These are phyloP conservation scores for Malassezia obtusa DNA, from an alignment of 1,284 basidiomycete species.

Conservation along the genomic window DNA sequence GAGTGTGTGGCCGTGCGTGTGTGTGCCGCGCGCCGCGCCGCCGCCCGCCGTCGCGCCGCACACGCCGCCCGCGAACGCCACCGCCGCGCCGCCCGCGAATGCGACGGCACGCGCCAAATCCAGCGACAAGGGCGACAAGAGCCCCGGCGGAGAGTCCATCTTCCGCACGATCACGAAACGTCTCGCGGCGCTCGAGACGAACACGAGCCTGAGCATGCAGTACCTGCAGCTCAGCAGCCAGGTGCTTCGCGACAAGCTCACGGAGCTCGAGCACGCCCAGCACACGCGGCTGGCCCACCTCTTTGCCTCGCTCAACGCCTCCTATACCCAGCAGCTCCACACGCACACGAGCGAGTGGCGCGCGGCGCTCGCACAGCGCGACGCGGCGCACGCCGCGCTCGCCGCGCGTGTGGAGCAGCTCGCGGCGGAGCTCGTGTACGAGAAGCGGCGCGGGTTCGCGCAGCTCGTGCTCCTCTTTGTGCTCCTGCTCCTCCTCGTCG, in stretches of 20 bases:
- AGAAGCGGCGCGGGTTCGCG: constrained; percentile 71
- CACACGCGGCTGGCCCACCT: constrained; percentile 55
- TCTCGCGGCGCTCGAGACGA: constrained; percentile 71
- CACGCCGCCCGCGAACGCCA: not conserved
- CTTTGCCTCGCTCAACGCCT: constrained; percentile 53
- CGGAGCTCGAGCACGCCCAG: constrained; percentile 56
- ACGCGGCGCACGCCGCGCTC: constrained; percentile 62
- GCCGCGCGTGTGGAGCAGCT: constrained; percentile 61
- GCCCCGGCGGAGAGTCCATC: constrained; percentile 59
- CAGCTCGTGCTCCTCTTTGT: constrained; percentile 68
- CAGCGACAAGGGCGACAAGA: not conserved
- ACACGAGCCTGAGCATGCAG: constrained; percentile 72
- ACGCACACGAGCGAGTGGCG: constrained; percentile 55
- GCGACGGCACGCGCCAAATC: not conserved
- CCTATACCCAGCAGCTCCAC: constrained; percentile 31
- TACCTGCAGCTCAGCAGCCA: constrained; percentile 85
- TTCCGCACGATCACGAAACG: constrained; percentile 94
- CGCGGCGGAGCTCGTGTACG: constrained; percentile 66
- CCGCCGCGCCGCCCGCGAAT: not conserved
- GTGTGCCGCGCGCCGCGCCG: not conserved
- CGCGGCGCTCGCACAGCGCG: constrained; percentile 58
- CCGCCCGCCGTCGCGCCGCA: not conserved
- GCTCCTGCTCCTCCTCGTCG: constrained; percentile 68
- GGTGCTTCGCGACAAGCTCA: constrained; percentile 65
- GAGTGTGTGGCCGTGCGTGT: not conserved